Evolutionary conservation across 495 filamentous ascomycete species (phyloP), one percentile per base, ranked within the genome.

Genomic region (Aspergillus affinis): DNA sequence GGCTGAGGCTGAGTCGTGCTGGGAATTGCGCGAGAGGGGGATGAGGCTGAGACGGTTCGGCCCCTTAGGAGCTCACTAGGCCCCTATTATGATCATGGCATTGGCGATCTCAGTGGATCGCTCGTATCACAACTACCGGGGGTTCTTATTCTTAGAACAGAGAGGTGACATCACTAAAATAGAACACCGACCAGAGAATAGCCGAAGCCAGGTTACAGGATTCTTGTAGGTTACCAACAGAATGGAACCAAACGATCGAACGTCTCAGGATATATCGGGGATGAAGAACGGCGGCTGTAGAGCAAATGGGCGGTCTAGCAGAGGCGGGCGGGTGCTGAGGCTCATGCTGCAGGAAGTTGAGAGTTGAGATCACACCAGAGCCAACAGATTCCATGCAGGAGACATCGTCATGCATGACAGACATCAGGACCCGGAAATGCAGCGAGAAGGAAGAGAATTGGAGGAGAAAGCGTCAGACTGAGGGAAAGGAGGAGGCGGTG

Each of bases 1-100:
- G 65, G 65, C 63, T 66, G 69, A 55, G 69, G 69, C 69, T 59
- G 51, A 61, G 67, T 41, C 54, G 54, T 50, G 58, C 48, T 4
- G 36, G 9, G 36, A 1, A 13, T 41, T 41, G 10, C 12, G 36
- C 36, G 36, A 41, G 36, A 41, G 36, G 1, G 36, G 36, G 8
- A 41, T 32, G 51, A 56, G 27, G 15, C 48, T 27, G n/a, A 52
- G 32, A 44, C 44, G 49, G 32, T 23, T 29, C 54, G 36, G 48
- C 48, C 55, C 55, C 41, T 53, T 49, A 27, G 26, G 51, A 12
- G 48, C 30, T 49, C 21, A 26, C 52, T 45, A 53, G 53, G 45
- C 32, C 26, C 48, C 52, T 60, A 23, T 55, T 29, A 47, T 55
- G 30, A 56, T 46, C n/a, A 48, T 56, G 54, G 10, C 54, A n/a